These are phyloP conservation scores for Boeremia lycopersici DNA, from an alignment of 2,329 filamentous ascomycete species.

Conservation along the genomic window DNA sequence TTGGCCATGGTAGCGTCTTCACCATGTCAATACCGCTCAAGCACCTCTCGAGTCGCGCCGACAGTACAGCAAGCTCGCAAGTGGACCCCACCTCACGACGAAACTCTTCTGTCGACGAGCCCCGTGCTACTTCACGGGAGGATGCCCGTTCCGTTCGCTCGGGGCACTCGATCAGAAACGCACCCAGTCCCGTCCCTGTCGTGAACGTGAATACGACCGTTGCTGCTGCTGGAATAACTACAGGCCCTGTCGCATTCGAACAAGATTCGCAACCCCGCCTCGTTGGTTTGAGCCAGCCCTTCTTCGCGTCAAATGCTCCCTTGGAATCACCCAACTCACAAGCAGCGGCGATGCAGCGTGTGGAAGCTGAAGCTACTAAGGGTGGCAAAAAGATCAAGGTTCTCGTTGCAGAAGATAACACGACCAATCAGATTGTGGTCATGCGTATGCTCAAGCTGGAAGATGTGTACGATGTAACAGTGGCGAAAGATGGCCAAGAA, in stretches of 20 bases:
- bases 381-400: constrained; percentile 71
- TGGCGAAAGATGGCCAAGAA: constrained; percentile 77
- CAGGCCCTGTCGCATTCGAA: constrained; percentile 53
- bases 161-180: constrained; percentile 39
- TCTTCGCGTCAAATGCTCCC: constrained; percentile 64
- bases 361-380: constrained; percentile 64
- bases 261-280: constrained; percentile 76
- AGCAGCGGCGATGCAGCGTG: constrained; percentile 68
- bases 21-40: constrained; percentile 81
- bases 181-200: constrained; percentile 28
- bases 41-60: constrained; percentile 72
- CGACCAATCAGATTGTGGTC: constrained; percentile 55
- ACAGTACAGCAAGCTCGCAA: constrained; percentile 53
- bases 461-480: constrained; percentile 83
- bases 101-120: constrained; percentile 37
- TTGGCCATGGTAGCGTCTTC: constrained; percentile 79
- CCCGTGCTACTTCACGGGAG: constrained; percentile 28
- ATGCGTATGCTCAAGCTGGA: constrained; percentile 75
- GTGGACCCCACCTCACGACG: constrained; percentile 36
- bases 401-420: constrained; percentile 82
- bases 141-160: constrained; percentile 42
- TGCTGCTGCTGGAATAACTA: constrained; percentile 19
- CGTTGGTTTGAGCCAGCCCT: constrained; percentile 81
- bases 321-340: constrained; percentile 64
- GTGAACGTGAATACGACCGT: constrained; percentile 12